A percentile compares a stretch with the other conserved stretches of the same genome.
These are phyloP conservation scores for Novakomyces olei DNA, from an alignment of 805 yeast genomes.

Conservation along the genomic window DNA sequence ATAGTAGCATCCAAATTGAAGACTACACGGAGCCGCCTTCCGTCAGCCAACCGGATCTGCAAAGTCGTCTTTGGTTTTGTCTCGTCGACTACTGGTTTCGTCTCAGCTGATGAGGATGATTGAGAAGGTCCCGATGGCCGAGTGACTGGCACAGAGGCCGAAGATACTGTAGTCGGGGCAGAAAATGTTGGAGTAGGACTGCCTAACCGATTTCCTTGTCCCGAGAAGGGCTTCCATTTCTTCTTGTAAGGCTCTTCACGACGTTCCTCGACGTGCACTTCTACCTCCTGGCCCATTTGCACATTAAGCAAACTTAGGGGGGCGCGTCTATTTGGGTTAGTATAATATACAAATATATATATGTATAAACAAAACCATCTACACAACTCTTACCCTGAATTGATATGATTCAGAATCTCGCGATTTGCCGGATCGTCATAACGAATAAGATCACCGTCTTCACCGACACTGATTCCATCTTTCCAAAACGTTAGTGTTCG, in stretches of 20 bases:
- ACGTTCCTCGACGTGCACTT: constrained; percentile 58
- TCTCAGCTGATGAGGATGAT: neutral
- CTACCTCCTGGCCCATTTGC: constrained; percentile 77
- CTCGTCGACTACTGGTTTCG: neutral
- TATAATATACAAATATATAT: no score
- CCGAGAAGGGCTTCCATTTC: neutral
- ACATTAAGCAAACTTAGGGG: constrained; percentile 68
- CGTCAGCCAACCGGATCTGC: neutral
- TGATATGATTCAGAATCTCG: constrained; percentile 52
- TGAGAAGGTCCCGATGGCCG: neutral
- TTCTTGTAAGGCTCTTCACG: constrained; percentile 53
- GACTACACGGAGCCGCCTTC: neutral
- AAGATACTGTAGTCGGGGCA: no score
- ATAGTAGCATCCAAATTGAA: neutral
- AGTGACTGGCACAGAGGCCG: neutral
- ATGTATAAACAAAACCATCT: no score
- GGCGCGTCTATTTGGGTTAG: no score
- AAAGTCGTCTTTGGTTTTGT: neutral
- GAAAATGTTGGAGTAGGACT: neutral
- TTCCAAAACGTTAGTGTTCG: constrained; percentile 86
- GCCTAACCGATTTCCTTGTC: neutral
- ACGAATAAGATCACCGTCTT: constrained; percentile 65
- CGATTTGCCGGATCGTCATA: constrained; percentile 83
- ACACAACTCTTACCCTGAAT: no score
- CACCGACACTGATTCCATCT: constrained; percentile 88